These are phyloP conservation scores for Erigeron philadelphicus DNA, from an alignment of 140 eudicot species.

Conservation along the genomic window DNA sequence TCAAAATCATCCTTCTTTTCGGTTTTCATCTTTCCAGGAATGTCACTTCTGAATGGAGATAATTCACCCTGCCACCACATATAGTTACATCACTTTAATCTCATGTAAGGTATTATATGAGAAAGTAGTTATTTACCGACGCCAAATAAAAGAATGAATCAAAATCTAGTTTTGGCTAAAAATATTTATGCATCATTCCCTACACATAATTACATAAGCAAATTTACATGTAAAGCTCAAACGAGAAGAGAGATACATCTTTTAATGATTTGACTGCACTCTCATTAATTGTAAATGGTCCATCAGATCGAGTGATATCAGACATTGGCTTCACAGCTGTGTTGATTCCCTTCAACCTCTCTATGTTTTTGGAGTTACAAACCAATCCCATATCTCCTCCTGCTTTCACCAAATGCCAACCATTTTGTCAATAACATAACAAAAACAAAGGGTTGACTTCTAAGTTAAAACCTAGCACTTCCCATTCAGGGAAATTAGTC, in stretches of 20 bases:
- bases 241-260: conserved; percentile 37
- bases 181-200: background rate
- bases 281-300: conserved; percentile 37
- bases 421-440: too few species aligned
- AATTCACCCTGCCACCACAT: conserved; percentile 64
- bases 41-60: conserved; percentile 34
- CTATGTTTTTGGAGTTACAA: conserved; percentile 40
- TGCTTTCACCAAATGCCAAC: conserved; percentile 31
- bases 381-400: conserved; percentile 35
- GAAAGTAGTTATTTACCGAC: background rate
- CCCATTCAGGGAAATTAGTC: too few species aligned
- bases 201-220: background rate
- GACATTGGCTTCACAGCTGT: conserved; percentile 36
- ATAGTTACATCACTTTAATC: conserved; percentile 11
- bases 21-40: conserved; percentile 55
- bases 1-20: conserved; percentile 62
- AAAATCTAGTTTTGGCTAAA: background rate
- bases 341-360: conserved; percentile 42
- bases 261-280: conserved; percentile 30
- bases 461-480: too few species aligned
- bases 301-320: conserved; percentile 35
- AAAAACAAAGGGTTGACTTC: too few species aligned
- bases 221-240: conserved; percentile 10
- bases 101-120: background rate
- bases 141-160: background rate